Percentiles rank a stretch among this genome's conserved stretches.
These are phyloP conservation scores for Euphorbia peplus DNA, from an alignment of 345 rosid species.

Conservation along the genomic window DNA sequence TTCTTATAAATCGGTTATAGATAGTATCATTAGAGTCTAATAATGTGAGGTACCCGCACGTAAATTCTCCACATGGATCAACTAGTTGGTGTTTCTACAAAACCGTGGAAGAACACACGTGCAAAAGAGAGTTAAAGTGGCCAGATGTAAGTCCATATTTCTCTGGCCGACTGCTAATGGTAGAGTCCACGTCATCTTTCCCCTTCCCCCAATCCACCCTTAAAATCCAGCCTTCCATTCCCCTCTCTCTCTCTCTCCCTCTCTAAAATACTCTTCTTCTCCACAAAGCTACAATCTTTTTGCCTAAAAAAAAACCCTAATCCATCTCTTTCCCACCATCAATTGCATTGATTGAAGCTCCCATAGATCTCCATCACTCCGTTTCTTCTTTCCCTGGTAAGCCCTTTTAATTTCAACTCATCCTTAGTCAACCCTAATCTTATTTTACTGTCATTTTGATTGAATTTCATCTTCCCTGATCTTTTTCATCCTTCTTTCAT, in stretches of 20 bases:
- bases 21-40: no score
- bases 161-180: constrained; percentile 21
- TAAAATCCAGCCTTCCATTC: constrained; percentile 30
- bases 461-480: constrained; percentile 1
- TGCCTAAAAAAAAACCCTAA: constrained; percentile 17
- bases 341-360: constrained; percentile 4
- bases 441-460: background rate
- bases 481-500: background rate
- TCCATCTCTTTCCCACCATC: background rate
- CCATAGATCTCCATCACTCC: constrained; percentile 31
- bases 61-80: no score
- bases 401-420: constrained; percentile 22
- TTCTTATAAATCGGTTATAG: no score
- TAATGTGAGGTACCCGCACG: no score
- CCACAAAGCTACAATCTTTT: constrained; percentile 15
- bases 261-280: constrained; percentile 21
- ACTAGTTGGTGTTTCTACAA: no score
- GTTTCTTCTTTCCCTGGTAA: constrained; percentile 31
- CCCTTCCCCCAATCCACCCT: constrained; percentile 14
- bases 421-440: constrained; percentile 35
- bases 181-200: constrained; percentile 34
- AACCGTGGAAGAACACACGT: background rate
- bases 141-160: constrained; percentile 27
- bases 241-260: background rate
- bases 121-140: background rate